A percentile compares a stretch with the other conserved stretches of the same genome.
phyloP scores from a whole-genome alignment of 768 basidiomycete genomes.

The Tylopilus sp. region DNA sequence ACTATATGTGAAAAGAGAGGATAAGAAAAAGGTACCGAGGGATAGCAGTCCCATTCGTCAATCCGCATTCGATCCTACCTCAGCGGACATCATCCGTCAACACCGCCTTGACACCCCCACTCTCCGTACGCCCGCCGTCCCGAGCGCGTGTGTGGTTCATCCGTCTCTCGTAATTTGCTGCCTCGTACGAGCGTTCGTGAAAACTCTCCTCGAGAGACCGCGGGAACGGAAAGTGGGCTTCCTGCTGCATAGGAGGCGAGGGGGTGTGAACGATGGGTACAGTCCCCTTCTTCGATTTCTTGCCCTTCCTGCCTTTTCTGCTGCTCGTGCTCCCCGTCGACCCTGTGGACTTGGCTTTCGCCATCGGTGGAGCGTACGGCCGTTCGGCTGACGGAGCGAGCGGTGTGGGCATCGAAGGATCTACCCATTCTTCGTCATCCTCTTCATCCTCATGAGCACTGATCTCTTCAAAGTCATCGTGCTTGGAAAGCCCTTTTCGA shows the following conservation, averaged over 20 bases:
- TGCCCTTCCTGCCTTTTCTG: conserved; percentile 33
- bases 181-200: too few relatives aligned
- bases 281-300: conserved; percentile 34
- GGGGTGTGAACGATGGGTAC: conserved; percentile 30
- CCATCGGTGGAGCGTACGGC: conserved; percentile 27
- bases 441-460: conserved; percentile 30
- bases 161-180: too few relatives aligned
- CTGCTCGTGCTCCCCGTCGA: conserved; percentile 25
- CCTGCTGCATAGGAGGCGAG: too few relatives aligned
- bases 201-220: too few relatives aligned
- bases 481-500: conserved; percentile 26
- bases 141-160: too few relatives aligned
- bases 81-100: too few relatives aligned
- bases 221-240: too few relatives aligned
- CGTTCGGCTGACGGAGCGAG: conserved; percentile 24
- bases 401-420: conserved; percentile 51
- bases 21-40: too few relatives aligned
- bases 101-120: too few relatives aligned
- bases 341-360: conserved; percentile 24
- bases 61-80: too few relatives aligned
- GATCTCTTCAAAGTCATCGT: conserved; percentile 28
- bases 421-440: conserved; percentile 62
- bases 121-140: too few relatives aligned
- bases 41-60: too few relatives aligned
- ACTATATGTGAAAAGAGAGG: conserved; percentile 3